These are phyloP conservation scores for Tricholoma terreum DNA, from an alignment of 768 basidiomycete genomes.

Conservation along the genomic window DNA sequence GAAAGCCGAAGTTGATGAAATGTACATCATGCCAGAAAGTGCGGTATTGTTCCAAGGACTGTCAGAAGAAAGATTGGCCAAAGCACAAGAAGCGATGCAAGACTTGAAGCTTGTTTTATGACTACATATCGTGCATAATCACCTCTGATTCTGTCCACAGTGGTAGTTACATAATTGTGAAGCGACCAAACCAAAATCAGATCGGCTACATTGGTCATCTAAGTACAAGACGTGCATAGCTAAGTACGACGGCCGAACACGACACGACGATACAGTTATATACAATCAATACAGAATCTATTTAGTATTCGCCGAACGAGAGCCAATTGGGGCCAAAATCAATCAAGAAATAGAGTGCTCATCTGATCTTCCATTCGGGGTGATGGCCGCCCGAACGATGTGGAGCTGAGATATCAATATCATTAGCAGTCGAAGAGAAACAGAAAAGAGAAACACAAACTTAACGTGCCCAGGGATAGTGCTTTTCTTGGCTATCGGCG, in stretches of 20 bases:
- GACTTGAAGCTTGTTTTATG: background rate
- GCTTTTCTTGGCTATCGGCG: constrained; percentile 5
- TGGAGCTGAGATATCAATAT: constrained; percentile 1
- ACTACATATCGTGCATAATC: no score
- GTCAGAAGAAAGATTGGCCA: constrained; percentile 38
- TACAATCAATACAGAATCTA: background rate
- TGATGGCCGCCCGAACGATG: constrained; percentile 16
- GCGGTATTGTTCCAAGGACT: constrained; percentile 32
- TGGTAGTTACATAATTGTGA: no score
- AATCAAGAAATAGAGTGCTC: background rate
- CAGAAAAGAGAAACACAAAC: background rate
- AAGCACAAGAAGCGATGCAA: constrained; percentile 23
- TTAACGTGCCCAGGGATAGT: background rate
- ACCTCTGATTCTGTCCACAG: no score
- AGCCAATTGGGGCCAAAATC: background rate
- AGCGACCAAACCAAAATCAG: no score
- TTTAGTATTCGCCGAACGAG: background rate
- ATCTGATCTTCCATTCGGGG: constrained; percentile 4
- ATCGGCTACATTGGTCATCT: no score
- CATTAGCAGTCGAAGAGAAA: background rate
- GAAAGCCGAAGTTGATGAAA: constrained; percentile 24
- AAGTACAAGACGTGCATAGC: no score
- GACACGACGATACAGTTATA: no score
- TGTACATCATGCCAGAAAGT: constrained; percentile 30
- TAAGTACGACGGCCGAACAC: no score